phyloP scores from a whole-genome alignment of 768 basidiomycete species.

The Phlebiopsis gigantea region DNA sequence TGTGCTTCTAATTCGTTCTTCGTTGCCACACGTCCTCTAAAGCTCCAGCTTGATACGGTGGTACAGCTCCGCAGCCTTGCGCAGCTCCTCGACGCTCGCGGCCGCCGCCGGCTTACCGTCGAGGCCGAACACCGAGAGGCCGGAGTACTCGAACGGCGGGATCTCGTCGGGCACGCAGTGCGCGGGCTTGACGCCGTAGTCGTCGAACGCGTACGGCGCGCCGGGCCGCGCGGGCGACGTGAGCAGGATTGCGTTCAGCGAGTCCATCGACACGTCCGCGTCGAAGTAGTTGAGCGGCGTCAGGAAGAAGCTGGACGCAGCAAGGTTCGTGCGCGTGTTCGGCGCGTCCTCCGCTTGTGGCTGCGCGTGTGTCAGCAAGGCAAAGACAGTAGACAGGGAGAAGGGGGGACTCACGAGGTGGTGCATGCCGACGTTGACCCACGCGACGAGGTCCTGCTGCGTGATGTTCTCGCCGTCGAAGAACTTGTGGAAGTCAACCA shows the following conservation, averaged over 20 bases:
- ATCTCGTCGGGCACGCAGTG: slow-evolving; percentile 36
- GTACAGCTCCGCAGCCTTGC: slow-evolving; percentile 31
- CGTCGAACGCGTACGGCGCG: slow-evolving; percentile 38
- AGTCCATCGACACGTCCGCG: slow-evolving; percentile 55
- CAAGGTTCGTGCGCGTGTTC: slow-evolving; percentile 51
- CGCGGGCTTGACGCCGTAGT: slow-evolving; percentile 45
- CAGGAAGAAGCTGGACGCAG: slow-evolving; percentile 53
- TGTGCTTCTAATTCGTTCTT: background rate
- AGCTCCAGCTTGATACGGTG: slow-evolving; percentile 25
- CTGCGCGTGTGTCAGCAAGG: slow-evolving; percentile 21
- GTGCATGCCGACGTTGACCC: slow-evolving; percentile 65
- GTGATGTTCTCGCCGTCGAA: slow-evolving; percentile 60
- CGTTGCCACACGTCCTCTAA: slow-evolving; percentile 1
- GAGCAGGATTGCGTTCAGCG: slow-evolving; percentile 46
- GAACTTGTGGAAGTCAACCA: slow-evolving; percentile 56
- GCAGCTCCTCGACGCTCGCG: slow-evolving; percentile 33
- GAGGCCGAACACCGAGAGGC: slow-evolving; percentile 28
- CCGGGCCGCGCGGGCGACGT: slow-evolving; percentile 32
- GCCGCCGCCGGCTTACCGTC: slow-evolving; percentile 28
- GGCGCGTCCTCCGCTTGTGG: slow-evolving; percentile 63
- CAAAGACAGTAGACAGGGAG: background rate
- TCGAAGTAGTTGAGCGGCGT: slow-evolving; percentile 66
- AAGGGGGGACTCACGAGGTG: slow-evolving; percentile 38
- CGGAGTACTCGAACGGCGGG: slow-evolving; percentile 34
- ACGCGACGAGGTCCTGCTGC: slow-evolving; percentile 61